Evolutionary conservation across 2,329 filamentous ascomycete species (phyloP).

Genomic region (Daldinia sp.): DNA sequence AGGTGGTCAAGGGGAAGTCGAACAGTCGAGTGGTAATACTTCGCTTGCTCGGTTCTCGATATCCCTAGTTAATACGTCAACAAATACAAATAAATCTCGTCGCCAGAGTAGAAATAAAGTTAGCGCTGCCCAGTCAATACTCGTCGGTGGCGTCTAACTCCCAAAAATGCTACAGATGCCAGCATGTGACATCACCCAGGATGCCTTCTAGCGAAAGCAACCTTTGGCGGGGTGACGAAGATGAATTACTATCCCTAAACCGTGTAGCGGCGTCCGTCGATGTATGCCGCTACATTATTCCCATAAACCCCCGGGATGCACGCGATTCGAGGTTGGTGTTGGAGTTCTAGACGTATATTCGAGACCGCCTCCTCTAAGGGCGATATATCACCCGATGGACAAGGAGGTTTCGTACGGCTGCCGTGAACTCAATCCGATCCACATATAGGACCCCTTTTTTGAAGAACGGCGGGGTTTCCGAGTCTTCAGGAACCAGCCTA

Average conservation of each 20-base stretch:
- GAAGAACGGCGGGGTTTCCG: slow-evolving; percentile 41
- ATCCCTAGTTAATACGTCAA: neutral
- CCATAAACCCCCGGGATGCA: slow-evolving; percentile 6
- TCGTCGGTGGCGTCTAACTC: neutral
- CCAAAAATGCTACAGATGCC: neutral
- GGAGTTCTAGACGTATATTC: slow-evolving; percentile 4
- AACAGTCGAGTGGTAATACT: neutral
- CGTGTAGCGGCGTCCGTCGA: neutral
- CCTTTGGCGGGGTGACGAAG: neutral
- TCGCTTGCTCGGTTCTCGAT: neutral
- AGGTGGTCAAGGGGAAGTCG: too few relatives aligned
- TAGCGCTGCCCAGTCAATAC: neutral
- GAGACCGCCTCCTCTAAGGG: slow-evolving; percentile 35
- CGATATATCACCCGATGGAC: slow-evolving; percentile 42
- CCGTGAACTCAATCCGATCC: slow-evolving; percentile 42
- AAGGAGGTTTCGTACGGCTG: slow-evolving; percentile 30
- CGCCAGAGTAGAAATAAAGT: neutral
- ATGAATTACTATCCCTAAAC: neutral
- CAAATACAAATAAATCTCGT: neutral
- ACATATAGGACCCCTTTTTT: slow-evolving; percentile 31
- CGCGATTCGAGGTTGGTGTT: slow-evolving; percentile 10
- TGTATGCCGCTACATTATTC: slow-evolving; percentile 4
- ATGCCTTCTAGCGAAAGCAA: neutral
- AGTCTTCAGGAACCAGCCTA: slow-evolving; percentile 31
- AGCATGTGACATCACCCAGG: slow-evolving; percentile 8